These are phyloP conservation scores for Starmerella vitae DNA, from an alignment of 805 yeast genomes.

Conservation along the genomic window DNA sequence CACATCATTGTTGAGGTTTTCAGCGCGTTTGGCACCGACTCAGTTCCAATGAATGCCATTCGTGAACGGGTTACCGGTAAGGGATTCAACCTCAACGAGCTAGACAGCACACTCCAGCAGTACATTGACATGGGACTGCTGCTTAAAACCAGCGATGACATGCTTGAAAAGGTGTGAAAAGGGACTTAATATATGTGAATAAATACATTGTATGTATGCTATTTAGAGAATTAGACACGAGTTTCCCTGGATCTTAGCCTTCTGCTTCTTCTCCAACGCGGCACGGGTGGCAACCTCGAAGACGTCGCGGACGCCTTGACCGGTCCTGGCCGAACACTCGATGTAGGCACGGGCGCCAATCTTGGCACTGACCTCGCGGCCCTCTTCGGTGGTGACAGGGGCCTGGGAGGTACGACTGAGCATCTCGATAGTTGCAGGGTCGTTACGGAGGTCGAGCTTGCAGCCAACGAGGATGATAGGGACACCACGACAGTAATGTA, in stretches of 20 bases:
- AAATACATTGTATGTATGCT: too few species aligned
- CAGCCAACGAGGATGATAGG: constrained; percentile 89
- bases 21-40: constrained; percentile 23
- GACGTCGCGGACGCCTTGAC: constrained; percentile 84
- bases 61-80: constrained; percentile 56
- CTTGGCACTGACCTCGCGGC: constrained; percentile 74
- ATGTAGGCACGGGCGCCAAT: constrained; percentile 77
- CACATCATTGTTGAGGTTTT: constrained; percentile 48
- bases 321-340: constrained; percentile 80
- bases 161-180: constrained; percentile 25
- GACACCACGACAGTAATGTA: constrained; percentile 87
- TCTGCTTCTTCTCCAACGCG: constrained; percentile 36
- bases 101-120: constrained; percentile 60
- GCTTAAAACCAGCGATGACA: constrained; percentile 62
- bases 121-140: constrained; percentile 62
- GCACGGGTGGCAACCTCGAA: constrained; percentile 89
- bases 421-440: constrained; percentile 60
- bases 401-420: constrained; percentile 61
- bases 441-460: constrained; percentile 78
- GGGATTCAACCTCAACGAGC: constrained; percentile 72
- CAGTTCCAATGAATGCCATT: constrained; percentile 37
- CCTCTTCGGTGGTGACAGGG: constrained; percentile 73
- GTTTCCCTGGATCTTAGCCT: constrained; percentile 16
- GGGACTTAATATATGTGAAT: too few species aligned
- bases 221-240: constrained; percentile 16